Conservation (phyloP, 306 rosid species). For the Dalbergia cultrata region DNA sequence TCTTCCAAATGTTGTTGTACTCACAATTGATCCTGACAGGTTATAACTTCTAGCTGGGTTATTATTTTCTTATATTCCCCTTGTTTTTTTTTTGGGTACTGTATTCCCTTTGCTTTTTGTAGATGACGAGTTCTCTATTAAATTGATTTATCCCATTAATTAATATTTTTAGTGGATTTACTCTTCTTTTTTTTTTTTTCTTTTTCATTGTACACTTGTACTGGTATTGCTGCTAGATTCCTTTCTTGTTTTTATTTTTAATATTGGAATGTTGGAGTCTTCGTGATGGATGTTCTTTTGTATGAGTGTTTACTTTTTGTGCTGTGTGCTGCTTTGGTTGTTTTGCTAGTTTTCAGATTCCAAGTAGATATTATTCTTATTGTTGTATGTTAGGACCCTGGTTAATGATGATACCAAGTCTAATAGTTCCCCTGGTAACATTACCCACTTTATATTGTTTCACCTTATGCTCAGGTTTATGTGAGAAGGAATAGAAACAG, state of each 20-base stretch:
- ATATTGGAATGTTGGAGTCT: slow-evolving; percentile 24
- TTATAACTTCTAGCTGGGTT: slow-evolving; percentile 42
- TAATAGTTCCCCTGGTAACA: too few species aligned
- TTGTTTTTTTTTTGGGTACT: too few species aligned
- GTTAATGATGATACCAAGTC: too few species aligned
- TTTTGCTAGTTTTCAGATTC: slow-evolving; percentile 40
- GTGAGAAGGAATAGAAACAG: too few species aligned
- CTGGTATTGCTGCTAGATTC: slow-evolving; percentile 5
- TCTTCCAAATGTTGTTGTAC: slow-evolving; percentile 94
- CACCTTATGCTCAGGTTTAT: too few species aligned
- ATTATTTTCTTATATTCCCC: slow-evolving; percentile 26
- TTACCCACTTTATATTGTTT: too few species aligned
- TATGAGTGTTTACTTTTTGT: slow-evolving; percentile 8
- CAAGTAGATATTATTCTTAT: slow-evolving; percentile 38
- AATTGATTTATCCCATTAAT: slow-evolving; percentile 24
- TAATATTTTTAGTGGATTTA: slow-evolving; percentile 32
- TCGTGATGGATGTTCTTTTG: slow-evolving; percentile 30
- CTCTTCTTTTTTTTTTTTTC: not conserved
- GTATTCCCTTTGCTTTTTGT: not conserved
- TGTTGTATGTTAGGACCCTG: not conserved
- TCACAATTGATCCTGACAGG: slow-evolving; percentile 97
- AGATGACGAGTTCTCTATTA: slow-evolving; percentile 36
- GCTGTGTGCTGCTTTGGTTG: slow-evolving; percentile 38
- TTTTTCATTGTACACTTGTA: not conserved
- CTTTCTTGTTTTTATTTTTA: not conserved